Evolutionary conservation across 257 asterid genomes (phyloP), one percentile per base, ranked within the genome.

Genomic region (Solanum dulcamara): DNA sequence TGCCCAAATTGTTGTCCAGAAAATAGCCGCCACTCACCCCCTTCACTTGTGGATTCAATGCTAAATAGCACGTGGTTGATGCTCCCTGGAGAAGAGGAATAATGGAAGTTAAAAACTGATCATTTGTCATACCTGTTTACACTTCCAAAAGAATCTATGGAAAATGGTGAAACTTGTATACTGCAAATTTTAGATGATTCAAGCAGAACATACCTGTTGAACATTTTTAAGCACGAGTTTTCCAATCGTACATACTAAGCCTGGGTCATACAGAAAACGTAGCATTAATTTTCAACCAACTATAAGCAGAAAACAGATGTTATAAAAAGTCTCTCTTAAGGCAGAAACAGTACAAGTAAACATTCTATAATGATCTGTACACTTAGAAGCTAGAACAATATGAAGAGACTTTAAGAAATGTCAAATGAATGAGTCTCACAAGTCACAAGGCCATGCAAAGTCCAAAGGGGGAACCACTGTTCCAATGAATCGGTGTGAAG

Each of bases 1-100:
- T 91, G 59, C 89, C 89, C 89, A 92, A 46, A 80, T 95, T 92
- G 91, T 89, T 93, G 92, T 93, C 92, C 5, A 79, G 50, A 79
- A 94, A 93, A 85, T 93, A 94, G 66, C 91, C 86, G 26, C 97
- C 97, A 11, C 93, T 90, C 26, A 89, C 44, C 53, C 98, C 98
- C 57, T 89, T 92, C 85, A 93, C 84, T 55, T 93, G 93, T 20
- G 95, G 93, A 87, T 89, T 93, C 91, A 94, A 82, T 10, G 98
- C 98, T 84, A 90, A 84, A 80, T 92, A 95, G 51, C 98, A 93
- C 22, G 93, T 91, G 22, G 98, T 93, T 55, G 98, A 91, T 50
- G 98, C 98, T 44, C 98, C 98, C 97, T 92, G 83, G 8, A 44
- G 62, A 20, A 60, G 33, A 5, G n/a, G 48, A 57, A 71, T 10